Evolutionary conservation across 371 early-diverging fungal species (phyloP), one percentile per base, ranked within the genome.

Genomic region (Haplosporangium sp.): DNA sequence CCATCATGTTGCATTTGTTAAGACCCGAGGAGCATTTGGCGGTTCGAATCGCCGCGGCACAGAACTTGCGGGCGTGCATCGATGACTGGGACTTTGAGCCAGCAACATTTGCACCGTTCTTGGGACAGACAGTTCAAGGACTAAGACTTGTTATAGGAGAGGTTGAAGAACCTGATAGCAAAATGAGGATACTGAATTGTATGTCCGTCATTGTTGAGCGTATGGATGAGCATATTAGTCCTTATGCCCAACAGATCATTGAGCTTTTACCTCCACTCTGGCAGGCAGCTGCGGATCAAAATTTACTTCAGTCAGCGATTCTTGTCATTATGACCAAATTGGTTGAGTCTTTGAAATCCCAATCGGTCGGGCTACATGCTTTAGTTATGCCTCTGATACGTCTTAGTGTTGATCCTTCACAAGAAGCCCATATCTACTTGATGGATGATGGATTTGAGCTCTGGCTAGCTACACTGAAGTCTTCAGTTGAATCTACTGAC

Each of bases 21-120:
- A 71, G 72, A 4, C 83, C 89, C 2, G 87, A 88, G 9, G 89
- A 92, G 58, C 93, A 93, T 64, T 71, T 95, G 72, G 93, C 95
- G 15, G 95, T 96, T n/a, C 91, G 96, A 6, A 84, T 96, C 61
- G 90, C 94, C 0, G 93, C 97, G n/a, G 91, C 93, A 9, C 84
- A 87, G 15, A 90, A 90, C 58, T 83, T 96, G 5, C 83, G 86
- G 40, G 78, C 81, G 47, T 92, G 92, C 50, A 86, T 90, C 65
- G 96, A 96, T 67, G 96, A 96, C 69, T 95, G 94, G 94, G 95
- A 95, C 66, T 97, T 97, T 84, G 94, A 94, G 47, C 85, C 92
- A 4, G 79, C 83, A 0, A 84, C 86, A 34, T 94, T 96, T 59
- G 65, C 86, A 34, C 94, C 95, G 3, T 96, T 89, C 78, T 72